Evolutionary conservation across 768 basidiomycete species (phyloP).

Genomic region (Xerocomus potaroensis): DNA sequence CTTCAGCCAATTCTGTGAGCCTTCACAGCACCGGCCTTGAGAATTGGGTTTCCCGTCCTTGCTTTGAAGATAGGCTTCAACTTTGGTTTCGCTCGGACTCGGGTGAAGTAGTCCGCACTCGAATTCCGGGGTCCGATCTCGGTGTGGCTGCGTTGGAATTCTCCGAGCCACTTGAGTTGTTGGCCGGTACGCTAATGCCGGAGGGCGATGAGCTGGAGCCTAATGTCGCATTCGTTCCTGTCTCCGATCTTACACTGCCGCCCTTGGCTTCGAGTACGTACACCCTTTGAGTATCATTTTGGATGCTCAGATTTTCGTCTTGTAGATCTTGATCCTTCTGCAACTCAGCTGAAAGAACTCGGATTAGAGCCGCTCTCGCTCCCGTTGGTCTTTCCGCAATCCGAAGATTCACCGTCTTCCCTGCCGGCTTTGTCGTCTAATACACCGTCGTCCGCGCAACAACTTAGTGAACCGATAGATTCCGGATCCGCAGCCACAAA

Average conservation of each 20-base stretch:
- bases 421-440: not conserved
- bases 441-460: not conserved
- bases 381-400: constrained; percentile 1
- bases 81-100: constrained; percentile 47
- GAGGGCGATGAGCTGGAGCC: constrained; percentile 8
- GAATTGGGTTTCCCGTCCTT: constrained; percentile 68
- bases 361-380: constrained; percentile 1
- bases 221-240: constrained; percentile 13
- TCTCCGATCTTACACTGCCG: constrained; percentile 15
- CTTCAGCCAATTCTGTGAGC: constrained; percentile 10
- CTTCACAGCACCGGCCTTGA: constrained; percentile 51
- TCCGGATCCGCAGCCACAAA: constrained; percentile 9
- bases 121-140: constrained; percentile 45
- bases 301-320: constrained; percentile 9
- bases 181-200: constrained; percentile 46
- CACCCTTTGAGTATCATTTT: not conserved
- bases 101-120: constrained; percentile 32
- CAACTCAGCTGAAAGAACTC: constrained; percentile 5
- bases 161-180: constrained; percentile 59
- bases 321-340: constrained; percentile 24
- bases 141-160: constrained; percentile 73
- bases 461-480: not conserved
- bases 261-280: constrained; percentile 18
- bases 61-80: constrained; percentile 67
- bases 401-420: constrained; percentile 1